These are phyloP conservation scores for Kwoniella europaea DNA, from an alignment of 768 basidiomycete genomes.

Conservation along the genomic window DNA sequence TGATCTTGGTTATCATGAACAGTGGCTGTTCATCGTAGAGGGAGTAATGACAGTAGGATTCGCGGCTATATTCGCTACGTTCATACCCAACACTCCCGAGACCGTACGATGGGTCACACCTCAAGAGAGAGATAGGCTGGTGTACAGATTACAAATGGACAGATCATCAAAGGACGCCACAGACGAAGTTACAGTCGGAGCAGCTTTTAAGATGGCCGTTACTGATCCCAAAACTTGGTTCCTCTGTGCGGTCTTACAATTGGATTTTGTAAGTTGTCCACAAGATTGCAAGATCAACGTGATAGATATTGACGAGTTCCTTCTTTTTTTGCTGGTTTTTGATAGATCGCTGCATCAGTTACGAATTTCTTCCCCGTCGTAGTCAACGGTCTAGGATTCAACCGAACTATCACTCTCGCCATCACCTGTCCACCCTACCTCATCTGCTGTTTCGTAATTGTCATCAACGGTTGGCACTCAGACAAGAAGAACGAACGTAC, in stretches of 20 bases:
- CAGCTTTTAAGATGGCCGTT: constrained; percentile 46
- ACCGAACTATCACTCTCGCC: constrained; percentile 44
- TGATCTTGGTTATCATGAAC: neutral
- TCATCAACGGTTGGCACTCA: constrained; percentile 50
- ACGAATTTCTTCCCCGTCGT: constrained; percentile 55
- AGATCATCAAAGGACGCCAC: constrained; percentile 46
- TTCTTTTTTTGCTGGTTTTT: neutral
- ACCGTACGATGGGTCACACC: constrained; percentile 71
- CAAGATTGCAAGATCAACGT: no score
- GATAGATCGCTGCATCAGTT: constrained; percentile 48
- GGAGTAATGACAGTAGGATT: constrained; percentile 18
- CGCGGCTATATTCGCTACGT: constrained; percentile 33
- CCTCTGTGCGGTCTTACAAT: constrained; percentile 17
- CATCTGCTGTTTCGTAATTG: constrained; percentile 47
- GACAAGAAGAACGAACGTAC: constrained; percentile 47
- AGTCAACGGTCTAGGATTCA: constrained; percentile 44
- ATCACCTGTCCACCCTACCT: constrained; percentile 55
- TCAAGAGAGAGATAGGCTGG: constrained; percentile 41
- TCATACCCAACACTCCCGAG: constrained; percentile 74
- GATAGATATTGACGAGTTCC: no score
- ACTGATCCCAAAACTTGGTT: constrained; percentile 48
- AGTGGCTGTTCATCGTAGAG: constrained; percentile 49
- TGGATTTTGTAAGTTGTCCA: neutral
- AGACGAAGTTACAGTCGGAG: constrained; percentile 28
- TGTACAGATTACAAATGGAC: constrained; percentile 46